A percentile compares a stretch with the other conserved stretches of the same genome.
Evolutionary conservation across 2,329 filamentous ascomycete genomes (phyloP).

Genomic region (Fusarium cicatricum): DNA sequence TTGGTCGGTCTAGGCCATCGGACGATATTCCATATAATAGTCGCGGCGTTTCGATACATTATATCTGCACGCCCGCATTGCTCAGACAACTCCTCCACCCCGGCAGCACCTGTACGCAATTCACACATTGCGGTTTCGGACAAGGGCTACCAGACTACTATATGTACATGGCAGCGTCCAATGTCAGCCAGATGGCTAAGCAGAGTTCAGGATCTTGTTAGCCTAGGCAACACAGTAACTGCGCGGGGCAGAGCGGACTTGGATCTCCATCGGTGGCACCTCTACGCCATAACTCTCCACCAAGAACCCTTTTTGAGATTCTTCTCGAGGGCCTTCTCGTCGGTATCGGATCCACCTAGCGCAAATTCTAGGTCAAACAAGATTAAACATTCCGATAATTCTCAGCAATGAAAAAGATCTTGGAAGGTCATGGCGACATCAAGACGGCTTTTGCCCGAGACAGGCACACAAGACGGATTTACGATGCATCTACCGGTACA

Average conservation of each 20-base stretch:
- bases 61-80: conserved; percentile 32
- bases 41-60: conserved; percentile 12
- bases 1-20: conserved; percentile 23
- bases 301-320: not conserved
- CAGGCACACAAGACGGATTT: not conserved
- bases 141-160: conserved; percentile 1
- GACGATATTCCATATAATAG: conserved; percentile 21
- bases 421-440: too few species aligned
- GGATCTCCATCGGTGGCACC: conserved; percentile 18
- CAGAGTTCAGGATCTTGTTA: conserved; percentile 1
- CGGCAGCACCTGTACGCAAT: conserved; percentile 24
- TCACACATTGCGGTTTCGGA: conserved; percentile 31
- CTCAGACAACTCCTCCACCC: conserved; percentile 17
- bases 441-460: not conserved
- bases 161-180: conserved; percentile 11
- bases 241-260: conserved; percentile 16
- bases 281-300: conserved; percentile 6
- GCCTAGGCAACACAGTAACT: conserved; percentile 18
- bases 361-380: not conserved
- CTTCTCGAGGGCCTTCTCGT: not conserved
- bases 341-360: conserved; percentile 10
- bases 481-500: not conserved
- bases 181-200: not conserved
- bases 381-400: too few species aligned
- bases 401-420: too few species aligned